phyloP scores from a whole-genome alignment of 768 basidiomycete species.

The Cyclocybe cylindracea region DNA sequence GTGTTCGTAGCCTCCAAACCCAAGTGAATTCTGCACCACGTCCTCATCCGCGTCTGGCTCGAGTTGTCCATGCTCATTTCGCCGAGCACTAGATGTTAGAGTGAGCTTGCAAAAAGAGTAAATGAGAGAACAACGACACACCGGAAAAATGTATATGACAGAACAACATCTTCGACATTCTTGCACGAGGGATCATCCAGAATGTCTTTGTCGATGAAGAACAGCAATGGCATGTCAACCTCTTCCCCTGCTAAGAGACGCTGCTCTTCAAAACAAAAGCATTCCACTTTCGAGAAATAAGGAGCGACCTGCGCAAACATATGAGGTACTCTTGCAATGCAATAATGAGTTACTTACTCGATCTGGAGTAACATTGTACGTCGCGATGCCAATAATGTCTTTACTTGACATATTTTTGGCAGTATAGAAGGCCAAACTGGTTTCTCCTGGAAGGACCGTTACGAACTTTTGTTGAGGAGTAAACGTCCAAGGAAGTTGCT shows the following conservation, averaged over 20 bases:
- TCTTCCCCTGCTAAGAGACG: constrained; percentile 92
- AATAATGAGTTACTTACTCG: constrained; percentile 55
- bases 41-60: constrained; percentile 89
- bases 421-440: constrained; percentile 93
- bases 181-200: constrained; percentile 89
- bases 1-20: constrained; percentile 67
- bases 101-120: background rate
- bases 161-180: constrained; percentile 85
- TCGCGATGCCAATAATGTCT: constrained; percentile 97
- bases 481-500: constrained; percentile 92
- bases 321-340: background rate
- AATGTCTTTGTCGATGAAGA: constrained; percentile 98
- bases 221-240: constrained; percentile 96
- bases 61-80: constrained; percentile 82
- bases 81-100: constrained; percentile 62
- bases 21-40: constrained; percentile 77
- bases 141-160: constrained; percentile 99
- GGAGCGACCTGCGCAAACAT: constrained; percentile 74
- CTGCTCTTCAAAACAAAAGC: constrained; percentile 99
- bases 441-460: constrained; percentile 91
- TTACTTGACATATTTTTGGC: constrained; percentile 83
- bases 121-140: constrained; percentile 32
- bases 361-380: constrained; percentile 98
- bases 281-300: constrained; percentile 99
- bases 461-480: constrained; percentile 89